phyloP scores from a whole-genome alignment of 768 basidiomycete genomes.

The Hydnum rufescens region DNA sequence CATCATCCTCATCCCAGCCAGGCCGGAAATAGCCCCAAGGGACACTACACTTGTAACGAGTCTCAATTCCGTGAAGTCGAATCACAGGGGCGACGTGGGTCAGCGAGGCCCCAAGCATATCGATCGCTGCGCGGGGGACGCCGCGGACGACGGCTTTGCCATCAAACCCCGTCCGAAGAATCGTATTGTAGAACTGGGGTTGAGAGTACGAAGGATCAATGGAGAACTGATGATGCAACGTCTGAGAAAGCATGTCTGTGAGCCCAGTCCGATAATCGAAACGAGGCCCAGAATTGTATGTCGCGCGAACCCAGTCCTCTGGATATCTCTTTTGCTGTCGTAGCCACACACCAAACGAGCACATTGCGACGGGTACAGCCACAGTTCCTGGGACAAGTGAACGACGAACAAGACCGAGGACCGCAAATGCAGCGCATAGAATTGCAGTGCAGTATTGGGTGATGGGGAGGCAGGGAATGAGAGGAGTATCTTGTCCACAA shows the following conservation, averaged over 20 bases:
- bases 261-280: not conserved
- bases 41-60: not conserved
- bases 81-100: not conserved
- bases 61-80: not conserved
- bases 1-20: not conserved
- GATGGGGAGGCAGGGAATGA: not conserved
- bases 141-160: not conserved
- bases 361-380: not conserved
- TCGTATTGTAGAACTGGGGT: not conserved
- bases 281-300: not conserved
- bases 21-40: not conserved
- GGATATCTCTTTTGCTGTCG: not conserved
- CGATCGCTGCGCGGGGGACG: not conserved
- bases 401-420: not conserved
- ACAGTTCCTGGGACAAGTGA: not conserved
- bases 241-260: not conserved
- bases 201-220: not conserved
- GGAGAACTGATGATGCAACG: not conserved
- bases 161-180: not conserved
- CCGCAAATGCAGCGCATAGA: not conserved
- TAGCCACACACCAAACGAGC: not conserved
- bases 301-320: not conserved
- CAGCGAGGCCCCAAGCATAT: not conserved
- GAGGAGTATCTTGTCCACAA: not conserved
- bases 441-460: not conserved